These are phyloP conservation scores for Nymphaea thermarum DNA, from an alignment of 164 flowering plant species.

Conservation along the genomic window DNA sequence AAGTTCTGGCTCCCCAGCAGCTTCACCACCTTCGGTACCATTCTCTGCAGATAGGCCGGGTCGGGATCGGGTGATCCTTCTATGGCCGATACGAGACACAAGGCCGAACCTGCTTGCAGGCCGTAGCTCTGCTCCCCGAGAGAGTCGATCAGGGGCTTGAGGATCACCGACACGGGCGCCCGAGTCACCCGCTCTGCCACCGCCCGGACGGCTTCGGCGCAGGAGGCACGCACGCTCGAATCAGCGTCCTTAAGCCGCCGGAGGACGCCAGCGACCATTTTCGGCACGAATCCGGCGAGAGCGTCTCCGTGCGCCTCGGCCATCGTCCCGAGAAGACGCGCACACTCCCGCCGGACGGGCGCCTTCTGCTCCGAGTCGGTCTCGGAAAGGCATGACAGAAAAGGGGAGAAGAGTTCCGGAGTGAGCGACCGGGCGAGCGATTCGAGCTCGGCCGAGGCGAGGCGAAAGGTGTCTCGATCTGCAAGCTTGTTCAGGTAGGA, in stretches of 20 bases:
- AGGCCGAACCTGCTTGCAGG: conserved; percentile 64
- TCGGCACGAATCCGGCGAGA: conserved; percentile 48
- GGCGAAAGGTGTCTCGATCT: conserved; percentile 67
- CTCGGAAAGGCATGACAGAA: conserved; percentile 58
- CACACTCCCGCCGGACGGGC: conserved; percentile 57
- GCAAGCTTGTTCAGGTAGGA: conserved; percentile 62
- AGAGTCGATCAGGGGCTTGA: conserved; percentile 56
- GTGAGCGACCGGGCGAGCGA: conserved; percentile 40
- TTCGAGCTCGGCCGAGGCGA: conserved; percentile 68
- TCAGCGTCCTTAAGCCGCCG: conserved; percentile 75
- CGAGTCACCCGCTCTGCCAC: conserved; percentile 34
- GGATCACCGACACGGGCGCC: conserved; percentile 32
- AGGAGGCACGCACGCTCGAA: conserved; percentile 55
- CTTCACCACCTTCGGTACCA: conserved; percentile 53
- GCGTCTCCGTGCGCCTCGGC: conserved; percentile 36
- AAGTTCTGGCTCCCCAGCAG: conserved; percentile 44
- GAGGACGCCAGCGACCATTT: conserved; percentile 33
- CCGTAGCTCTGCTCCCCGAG: conserved; percentile 58
- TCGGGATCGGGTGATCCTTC: conserved; percentile 56
- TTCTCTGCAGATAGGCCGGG: conserved; percentile 28
- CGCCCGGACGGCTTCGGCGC: conserved; percentile 33
- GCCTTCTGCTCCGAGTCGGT: conserved; percentile 60
- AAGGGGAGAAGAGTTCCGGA: conserved; percentile 34
- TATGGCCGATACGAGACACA: conserved; percentile 64
- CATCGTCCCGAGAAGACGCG: conserved; percentile 41